Evolutionary conservation across 2,329 filamentous ascomycete species (phyloP).

Genomic region (Plectosphaerella sp.): DNA sequence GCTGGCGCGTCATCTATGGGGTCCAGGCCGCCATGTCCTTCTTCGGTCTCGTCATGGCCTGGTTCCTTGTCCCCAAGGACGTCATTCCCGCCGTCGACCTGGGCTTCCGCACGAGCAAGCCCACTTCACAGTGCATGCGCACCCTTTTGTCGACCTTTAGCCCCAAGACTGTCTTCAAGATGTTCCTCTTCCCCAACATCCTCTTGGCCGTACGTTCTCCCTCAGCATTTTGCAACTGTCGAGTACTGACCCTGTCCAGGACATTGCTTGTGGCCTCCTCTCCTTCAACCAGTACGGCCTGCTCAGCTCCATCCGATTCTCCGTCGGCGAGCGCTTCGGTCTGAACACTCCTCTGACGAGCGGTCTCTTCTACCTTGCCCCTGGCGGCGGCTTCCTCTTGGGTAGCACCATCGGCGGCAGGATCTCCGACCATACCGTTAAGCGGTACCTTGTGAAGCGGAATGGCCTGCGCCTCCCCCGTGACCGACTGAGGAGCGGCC

Average conservation of each 20-base stretch:
- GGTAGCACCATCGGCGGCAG: constrained; percentile 62
- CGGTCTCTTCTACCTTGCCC: constrained; percentile 66
- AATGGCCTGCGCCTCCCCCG: constrained; percentile 22
- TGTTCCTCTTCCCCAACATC: constrained; percentile 1
- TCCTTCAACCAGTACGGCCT: constrained; percentile 42
- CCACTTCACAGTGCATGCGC: not conserved
- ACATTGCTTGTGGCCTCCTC: constrained; percentile 8
- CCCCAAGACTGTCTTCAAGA: constrained; percentile 1
- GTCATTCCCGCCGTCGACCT: constrained; percentile 48
- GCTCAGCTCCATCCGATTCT: constrained; percentile 59
- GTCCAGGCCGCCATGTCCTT: constrained; percentile 53
- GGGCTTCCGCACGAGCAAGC: not conserved
- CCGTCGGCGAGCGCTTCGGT: constrained; percentile 66
- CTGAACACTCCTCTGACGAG: constrained; percentile 57
- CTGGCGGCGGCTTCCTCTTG: constrained; percentile 59
- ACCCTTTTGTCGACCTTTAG: not conserved
- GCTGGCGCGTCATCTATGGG: constrained; percentile 76
- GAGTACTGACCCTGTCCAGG: not conserved
- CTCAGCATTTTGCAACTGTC: not conserved
- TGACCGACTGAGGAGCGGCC: constrained; percentile 24
- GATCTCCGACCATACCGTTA: constrained; percentile 34
- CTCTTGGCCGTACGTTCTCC: not conserved
- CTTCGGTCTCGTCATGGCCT: constrained; percentile 55
- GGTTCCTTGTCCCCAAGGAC: constrained; percentile 66
- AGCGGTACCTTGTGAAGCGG: constrained; percentile 31